Evolutionary conservation across 202 grass and related monocot genomes (phyloP), one percentile per base, ranked within the genome.

Genomic region (Dendrocalamus latiflorus): DNA sequence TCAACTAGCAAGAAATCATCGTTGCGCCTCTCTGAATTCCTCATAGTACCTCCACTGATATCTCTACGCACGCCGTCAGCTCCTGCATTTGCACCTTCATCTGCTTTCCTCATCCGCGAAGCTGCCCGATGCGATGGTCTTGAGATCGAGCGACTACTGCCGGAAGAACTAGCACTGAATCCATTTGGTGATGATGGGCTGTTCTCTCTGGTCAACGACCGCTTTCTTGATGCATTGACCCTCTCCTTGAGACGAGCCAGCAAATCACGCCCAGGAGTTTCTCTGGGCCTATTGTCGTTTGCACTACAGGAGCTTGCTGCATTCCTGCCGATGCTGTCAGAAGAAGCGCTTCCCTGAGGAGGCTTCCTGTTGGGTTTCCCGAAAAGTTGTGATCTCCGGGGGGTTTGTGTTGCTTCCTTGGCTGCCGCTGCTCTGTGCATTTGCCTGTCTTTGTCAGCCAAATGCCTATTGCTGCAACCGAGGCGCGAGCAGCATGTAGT

Each of bases 171-270:
- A 8, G 72, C 63, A 22, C 71, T 71, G 45, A 72, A 44, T 38
- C 66, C 83, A 59, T 37, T 84, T 0, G 80, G 64, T 0, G 89
- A 79, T 8, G 84, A 39, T 2, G 73, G 55, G 26, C 67, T 83
- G 59, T 55, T 86, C 70, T 88, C 86, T 45, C 84, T 80, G 22
- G 51, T 65, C 72, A 82, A 13, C 1, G 92, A 87, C 45, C 89
- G 77, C 57, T 87, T 94, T 83, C 83, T 84, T 9, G 86, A 82
- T 8, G 81, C 78, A 28, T 76, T 86, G 12, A 87, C 84, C 84
- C 76, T 74, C 58, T 84, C 84, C 74, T 81, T 89, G 15, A 75
- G 79, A 21, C 86, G 75, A 20, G 70, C 45, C 12, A 90, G 61
- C 4, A 80, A 45, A 34, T 89, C 89, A 36, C 77, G 83, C 22